Evolutionary conservation across 805 yeast genomes (phyloP), one percentile per base, ranked within the genome.

Genomic region (Monosporozyma aquatica): DNA sequence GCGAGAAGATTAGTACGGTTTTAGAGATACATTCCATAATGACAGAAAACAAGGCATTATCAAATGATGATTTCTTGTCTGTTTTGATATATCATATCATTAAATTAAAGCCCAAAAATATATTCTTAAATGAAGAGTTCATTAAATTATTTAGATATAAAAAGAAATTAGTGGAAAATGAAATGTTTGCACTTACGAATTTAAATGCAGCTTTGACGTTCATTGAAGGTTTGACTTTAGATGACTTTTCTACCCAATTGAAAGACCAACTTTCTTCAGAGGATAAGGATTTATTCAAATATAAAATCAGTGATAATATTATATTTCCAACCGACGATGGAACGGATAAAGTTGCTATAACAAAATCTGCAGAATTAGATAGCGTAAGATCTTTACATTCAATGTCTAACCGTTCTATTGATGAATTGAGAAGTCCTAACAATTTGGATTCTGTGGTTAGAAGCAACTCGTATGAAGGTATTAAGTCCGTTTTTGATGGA

Each of bases 171-270:
- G 54, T 56, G 5, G 58, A 59, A 43, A 56, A 56, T 37, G 66
- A 60, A 42, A 43, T 58, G 15, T 61, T 52, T 46, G 62, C 58
- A 10, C 41, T 60, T 13, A 61, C 66, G 9, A 61, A 61, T 45
- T 43, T 60, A 8, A 64, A 60, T 29, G 66, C 65, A 1, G 62
- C 64, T 1, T 44, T 61, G 11, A 51, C 51, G n/a, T 61, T 59
- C 37, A 47, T 61, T n/a, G 64, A 58, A 30, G 56, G 58, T 2
- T 46, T 61, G 17, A 55, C 58, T 11, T 25, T 47, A 4, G 24
- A 23, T 20, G 61, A 58, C 38, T 50, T 57, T 33, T 49, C 63
- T 3, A 38, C 48, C 7, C 47, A 44, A 25, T 44, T 51, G 7
- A 47, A 48, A 35, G 49, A 44, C 13, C 45, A 51, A 21, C 35